Base-by-base conservation (phyloP, 2,329 filamentous ascomycete species). In the Coniochaeta sp. region DNA sequence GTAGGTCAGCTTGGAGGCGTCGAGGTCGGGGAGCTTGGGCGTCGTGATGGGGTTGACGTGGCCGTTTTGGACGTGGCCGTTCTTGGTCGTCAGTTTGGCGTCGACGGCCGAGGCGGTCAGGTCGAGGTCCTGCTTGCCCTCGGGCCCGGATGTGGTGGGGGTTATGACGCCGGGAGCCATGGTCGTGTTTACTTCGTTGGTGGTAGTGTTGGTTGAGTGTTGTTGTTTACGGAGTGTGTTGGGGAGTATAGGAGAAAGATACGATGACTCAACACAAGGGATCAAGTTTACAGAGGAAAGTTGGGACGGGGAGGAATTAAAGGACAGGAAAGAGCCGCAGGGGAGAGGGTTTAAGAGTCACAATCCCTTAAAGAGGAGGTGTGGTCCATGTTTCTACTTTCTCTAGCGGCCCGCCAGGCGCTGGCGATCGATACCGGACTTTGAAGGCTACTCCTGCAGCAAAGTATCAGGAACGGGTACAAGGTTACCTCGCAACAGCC, bases 1-100 rank as follows among this genome's bases (percentile, higher is more conserved):
- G 71, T 80, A 78, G 53, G 67, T 78, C 60, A 86, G 72, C 64
- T 78, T 78, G 57, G 82, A 84, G 58, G 82, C 79, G 62, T 86
- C 78, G 51, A 86, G 75, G 69, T 65, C 83, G 71, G 63, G 81
- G 71, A 65, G 58, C 66, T 82, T 63, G 57, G 54, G 69, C 58
- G 60, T 64, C 63, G 49, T 51, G 54, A 33, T 66, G 67, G 60
- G 64, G 50, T 40, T 20, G 35, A 40, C 35, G 40, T 64, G 49
- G 33, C 57, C 61, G 51, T 65, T 65, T 49, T 56, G 27, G 16
- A 35, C 33, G 48, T 31, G 33, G n/a, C 42, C 28, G 47, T 32
- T 32, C 47, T 49, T 49, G 45, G 24, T 31, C 13, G 26, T 31
- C 9, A 48, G 24, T 14, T 48, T 48, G 45, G 24, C 4, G 58